These are phyloP conservation scores for Podospora appendiculata DNA, from an alignment of 495 filamentous ascomycete genomes.

Conservation along the genomic window DNA sequence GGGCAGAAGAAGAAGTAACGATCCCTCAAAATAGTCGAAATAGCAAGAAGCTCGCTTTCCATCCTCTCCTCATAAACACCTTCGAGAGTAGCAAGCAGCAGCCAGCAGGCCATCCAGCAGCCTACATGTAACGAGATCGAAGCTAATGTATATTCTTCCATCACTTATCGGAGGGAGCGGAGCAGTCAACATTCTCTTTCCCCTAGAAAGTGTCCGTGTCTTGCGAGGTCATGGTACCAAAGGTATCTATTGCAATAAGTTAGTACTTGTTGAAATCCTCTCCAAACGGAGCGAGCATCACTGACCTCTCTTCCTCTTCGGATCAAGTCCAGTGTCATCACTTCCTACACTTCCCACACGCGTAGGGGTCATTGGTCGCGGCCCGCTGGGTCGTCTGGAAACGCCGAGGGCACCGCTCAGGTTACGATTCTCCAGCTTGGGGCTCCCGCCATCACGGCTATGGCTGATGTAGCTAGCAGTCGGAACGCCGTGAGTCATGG, in stretches of 20 bases:
- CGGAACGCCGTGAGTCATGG: slow-evolving; percentile 35
- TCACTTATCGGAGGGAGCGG: not conserved
- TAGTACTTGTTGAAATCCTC: slow-evolving; percentile 2
- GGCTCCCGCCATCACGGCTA: slow-evolving; percentile 25
- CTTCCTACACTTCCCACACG: slow-evolving; percentile 12
- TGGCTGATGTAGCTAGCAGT: slow-evolving; percentile 29
- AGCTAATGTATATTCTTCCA: not conserved
- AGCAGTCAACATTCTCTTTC: not conserved
- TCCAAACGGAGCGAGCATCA: not conserved
- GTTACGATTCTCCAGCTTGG: slow-evolving; percentile 38
- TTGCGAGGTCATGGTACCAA: slow-evolving; percentile 41
- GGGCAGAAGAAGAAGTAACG: too few relatives aligned
- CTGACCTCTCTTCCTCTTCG: slow-evolving; percentile 45
- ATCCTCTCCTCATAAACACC: too few relatives aligned
- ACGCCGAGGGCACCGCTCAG: slow-evolving; percentile 36
- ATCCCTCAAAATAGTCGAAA: too few relatives aligned
- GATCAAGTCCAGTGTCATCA: slow-evolving; percentile 21
- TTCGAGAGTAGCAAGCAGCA: too few relatives aligned
- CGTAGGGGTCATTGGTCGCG: slow-evolving; percentile 45
- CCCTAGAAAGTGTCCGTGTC: slow-evolving; percentile 48
- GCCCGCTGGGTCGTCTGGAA: slow-evolving; percentile 39
- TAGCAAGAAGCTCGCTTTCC: too few relatives aligned
- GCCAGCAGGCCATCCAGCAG: not conserved
- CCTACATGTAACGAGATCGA: not conserved
- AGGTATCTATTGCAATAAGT: slow-evolving; percentile 37